A percentile compares a stretch with the other conserved stretches of the same genome.
phyloP scores from a whole-genome alignment of 192 early-diverging fungal species.

The Coemansia sp. region DNA sequence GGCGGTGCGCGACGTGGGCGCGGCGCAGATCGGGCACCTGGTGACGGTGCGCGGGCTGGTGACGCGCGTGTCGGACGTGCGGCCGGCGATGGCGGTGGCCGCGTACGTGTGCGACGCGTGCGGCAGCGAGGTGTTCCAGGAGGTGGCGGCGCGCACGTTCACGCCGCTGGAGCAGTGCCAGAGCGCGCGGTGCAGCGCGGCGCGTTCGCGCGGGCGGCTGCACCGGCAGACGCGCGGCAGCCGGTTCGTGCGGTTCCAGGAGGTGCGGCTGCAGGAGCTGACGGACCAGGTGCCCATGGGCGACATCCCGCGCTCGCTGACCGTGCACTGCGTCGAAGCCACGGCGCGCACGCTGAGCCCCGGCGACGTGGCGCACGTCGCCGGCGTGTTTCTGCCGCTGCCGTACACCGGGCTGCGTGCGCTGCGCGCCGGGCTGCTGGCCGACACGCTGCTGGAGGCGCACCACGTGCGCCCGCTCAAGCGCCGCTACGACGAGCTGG shows the following conservation, averaged over 20 bases:
- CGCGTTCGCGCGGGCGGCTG: constrained; percentile 76
- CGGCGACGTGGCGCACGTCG: constrained; percentile 79
- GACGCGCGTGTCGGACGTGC: constrained; percentile 90
- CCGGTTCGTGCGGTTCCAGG: constrained; percentile 93
- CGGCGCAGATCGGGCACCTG: constrained; percentile 72
- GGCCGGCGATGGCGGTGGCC: constrained; percentile 83
- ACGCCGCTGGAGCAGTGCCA: constrained; percentile 79
- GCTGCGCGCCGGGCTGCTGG: constrained; percentile 83
- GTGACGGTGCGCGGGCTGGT: constrained; percentile 90
- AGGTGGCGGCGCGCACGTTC: constrained; percentile 70
- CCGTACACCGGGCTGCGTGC: constrained; percentile 92
- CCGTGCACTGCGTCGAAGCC: constrained; percentile 80
- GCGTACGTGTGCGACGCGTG: constrained; percentile 91
- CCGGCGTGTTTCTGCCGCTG: constrained; percentile 86
- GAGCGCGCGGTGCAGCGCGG: constrained; percentile 72
- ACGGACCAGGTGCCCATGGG: constrained; percentile 98
- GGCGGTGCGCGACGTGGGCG: constrained; percentile 86
- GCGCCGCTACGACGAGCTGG: constrained; percentile 86
- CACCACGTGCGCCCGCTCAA: constrained; percentile 84
- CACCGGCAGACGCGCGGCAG: constrained; percentile 87
- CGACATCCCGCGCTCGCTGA: constrained; percentile 95
- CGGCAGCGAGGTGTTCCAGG: constrained; percentile 94
- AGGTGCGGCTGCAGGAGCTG: constrained; percentile 94
- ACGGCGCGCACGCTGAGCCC: constrained; percentile 77
- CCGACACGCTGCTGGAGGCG: constrained; percentile 92